Base-by-base conservation (phyloP, 345 rosid species). In the Salix exigua region DNA sequence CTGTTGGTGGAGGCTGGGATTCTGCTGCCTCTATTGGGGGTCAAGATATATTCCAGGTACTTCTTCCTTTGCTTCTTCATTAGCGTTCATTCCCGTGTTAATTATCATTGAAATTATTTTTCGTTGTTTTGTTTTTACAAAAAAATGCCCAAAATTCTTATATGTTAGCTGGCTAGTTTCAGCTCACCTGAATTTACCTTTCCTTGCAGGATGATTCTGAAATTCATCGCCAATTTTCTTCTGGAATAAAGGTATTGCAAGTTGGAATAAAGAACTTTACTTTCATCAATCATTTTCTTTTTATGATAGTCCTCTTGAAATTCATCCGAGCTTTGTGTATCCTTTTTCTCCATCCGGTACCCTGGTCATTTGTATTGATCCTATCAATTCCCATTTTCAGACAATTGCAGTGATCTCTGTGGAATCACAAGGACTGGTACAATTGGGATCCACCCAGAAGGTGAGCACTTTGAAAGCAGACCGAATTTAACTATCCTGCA, bases 361-460 rank as follows among this genome's bases (percentile, higher is more conserved):
- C 14, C 33, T 73, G 44, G 65, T 13, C 66, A 33, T 25, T 30
- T 40, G 55, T 70, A 67, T 37, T 73, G 53, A 79, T 35, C 7
- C 51, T 70, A 17, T 76, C 40, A 77, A 75, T 48, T 73, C 10
- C 50, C 60, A 60, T 83, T 73, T 75, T 79, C 92, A 95, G 99
- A 91, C 97, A n/a, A 78, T 93, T 67, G 90, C 91, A 62, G 82
- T 91, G 58, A 84, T 93, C 75, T 85, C 97, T 5, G 78, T 89
- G 68, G 88, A 86, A 83, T 81, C 90, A 12, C 80, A 73, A 42
- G 97, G 97, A 62, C 96, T 95, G 66, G 48, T 91, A 69, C 96
- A 88, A 84, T 87, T 95, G 74, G 99, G 99, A 84, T 91, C 99
- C 67, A 82, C 80, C 73, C 80, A 75, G 65, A 91, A 91, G 98